These are phyloP conservation scores for Pelargonium nanum DNA, from an alignment of 345 rosid species.

Conservation along the genomic window DNA sequence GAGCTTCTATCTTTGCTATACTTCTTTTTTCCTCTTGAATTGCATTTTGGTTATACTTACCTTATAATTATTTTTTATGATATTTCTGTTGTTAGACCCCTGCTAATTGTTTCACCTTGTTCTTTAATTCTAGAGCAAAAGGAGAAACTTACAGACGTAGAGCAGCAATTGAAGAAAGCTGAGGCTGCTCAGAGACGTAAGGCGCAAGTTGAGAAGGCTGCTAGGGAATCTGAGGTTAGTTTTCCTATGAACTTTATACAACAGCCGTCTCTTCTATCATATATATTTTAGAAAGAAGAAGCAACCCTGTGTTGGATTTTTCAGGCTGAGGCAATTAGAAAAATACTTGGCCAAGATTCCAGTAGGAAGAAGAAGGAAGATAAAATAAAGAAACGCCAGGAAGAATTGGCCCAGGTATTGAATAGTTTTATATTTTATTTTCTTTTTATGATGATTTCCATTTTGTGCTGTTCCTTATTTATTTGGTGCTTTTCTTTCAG, in stretches of 20 bases:
- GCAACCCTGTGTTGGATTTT: slow-evolving; percentile 1
- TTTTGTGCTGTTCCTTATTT: too few species aligned
- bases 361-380: slow-evolving; percentile 78
- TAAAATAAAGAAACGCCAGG: slow-evolving; percentile 64
- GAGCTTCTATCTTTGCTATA: slow-evolving; percentile 18
- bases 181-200: slow-evolving; percentile 92
- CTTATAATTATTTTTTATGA: not conserved
- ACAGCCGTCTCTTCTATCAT: slow-evolving; percentile 2
- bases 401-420: slow-evolving; percentile 75
- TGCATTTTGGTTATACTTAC: not conserved
- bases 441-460: not conserved
- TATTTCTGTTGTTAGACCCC: not conserved
- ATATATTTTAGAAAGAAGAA: not conserved
- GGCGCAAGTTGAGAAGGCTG: slow-evolving; percentile 83
- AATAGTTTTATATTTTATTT: not conserved
- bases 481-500: slow-evolving; percentile 20
- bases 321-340: slow-evolving; percentile 84
- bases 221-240: slow-evolving; percentile 71
- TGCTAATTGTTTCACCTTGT: slow-evolving; percentile 4
- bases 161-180: slow-evolving; percentile 76
- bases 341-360: slow-evolving; percentile 94
- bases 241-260: slow-evolving; percentile 7
- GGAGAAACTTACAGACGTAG: slow-evolving; percentile 71
- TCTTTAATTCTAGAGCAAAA: slow-evolving; percentile 46
- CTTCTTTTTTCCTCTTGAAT: not conserved